Evolutionary conservation across 2,329 filamentous ascomycete genomes (phyloP).

Genomic region (Cladosporium sp.): DNA sequence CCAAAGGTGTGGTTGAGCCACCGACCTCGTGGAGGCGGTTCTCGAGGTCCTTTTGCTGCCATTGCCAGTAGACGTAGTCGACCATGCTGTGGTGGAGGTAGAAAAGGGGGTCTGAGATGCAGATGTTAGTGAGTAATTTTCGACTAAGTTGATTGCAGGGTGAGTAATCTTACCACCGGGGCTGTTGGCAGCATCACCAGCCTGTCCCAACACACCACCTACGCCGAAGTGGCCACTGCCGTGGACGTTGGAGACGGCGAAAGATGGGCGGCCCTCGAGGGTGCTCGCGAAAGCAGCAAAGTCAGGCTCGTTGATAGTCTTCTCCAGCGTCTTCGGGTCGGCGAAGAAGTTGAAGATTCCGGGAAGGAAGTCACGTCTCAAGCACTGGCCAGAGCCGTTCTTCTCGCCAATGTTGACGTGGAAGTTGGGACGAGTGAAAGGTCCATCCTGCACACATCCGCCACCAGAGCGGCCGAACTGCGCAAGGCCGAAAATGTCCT

Average conservation of each 20-base stretch:
- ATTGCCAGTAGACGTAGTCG: slow-evolving; percentile 24
- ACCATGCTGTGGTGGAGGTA: slow-evolving; percentile 26
- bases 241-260: slow-evolving; percentile 13
- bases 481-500: slow-evolving; percentile 10
- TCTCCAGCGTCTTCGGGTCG: slow-evolving; percentile 12
- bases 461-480: slow-evolving; percentile 6
- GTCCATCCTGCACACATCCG: slow-evolving; percentile 23
- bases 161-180: slow-evolving; percentile 16
- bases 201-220: slow-evolving; percentile 14
- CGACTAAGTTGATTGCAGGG: background rate
- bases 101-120: slow-evolving; percentile 21
- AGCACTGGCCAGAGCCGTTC: slow-evolving; percentile 13
- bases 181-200: slow-evolving; percentile 21
- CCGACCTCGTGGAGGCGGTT: slow-evolving; percentile 13
- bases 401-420: slow-evolving; percentile 2
- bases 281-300: slow-evolving; percentile 17
- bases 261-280: slow-evolving; percentile 15
- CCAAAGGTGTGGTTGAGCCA: background rate
- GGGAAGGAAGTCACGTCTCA: background rate
- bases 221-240: slow-evolving; percentile 22
- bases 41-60: slow-evolving; percentile 19
- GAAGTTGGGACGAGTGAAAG: slow-evolving; percentile 19
- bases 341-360: background rate
- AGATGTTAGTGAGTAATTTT: background rate
- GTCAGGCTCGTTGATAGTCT: slow-evolving; percentile 13